A percentile compares a stretch with the other conserved stretches of the same genome.
phyloP scores from a whole-genome alignment of 2,329 filamentous ascomycete species.

The Colletotrichum tropicicola region DNA sequence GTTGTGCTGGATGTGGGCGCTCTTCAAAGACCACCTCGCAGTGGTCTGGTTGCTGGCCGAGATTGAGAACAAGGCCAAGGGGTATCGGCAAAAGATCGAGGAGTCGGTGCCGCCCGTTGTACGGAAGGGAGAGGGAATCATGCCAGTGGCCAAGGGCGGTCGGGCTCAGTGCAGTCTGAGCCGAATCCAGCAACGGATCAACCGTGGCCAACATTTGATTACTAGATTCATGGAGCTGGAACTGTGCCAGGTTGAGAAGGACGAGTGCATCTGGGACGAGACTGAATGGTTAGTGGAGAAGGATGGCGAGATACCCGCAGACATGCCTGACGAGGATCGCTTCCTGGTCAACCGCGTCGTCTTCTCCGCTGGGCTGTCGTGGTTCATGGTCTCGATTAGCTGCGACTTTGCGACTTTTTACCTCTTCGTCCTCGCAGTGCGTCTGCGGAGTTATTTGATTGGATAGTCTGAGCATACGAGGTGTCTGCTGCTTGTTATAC shows the following conservation, averaged over 20 bases:
- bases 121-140: conserved; percentile 3
- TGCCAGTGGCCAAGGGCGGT: neutral
- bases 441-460: neutral
- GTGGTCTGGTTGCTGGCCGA: conserved; percentile 11
- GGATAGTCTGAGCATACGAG: neutral
- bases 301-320: conserved; percentile 17
- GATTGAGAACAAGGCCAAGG: neutral
- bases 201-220: conserved; percentile 14
- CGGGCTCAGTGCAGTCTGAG: neutral
- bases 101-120: conserved; percentile 3
- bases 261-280: conserved; percentile 1
- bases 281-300: conserved; percentile 19
- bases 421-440: neutral
- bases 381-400: conserved; percentile 28
- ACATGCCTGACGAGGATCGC: conserved; percentile 1
- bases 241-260: neutral
- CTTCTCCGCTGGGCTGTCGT: conserved; percentile 23
- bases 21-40: conserved; percentile 6
- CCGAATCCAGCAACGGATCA: conserved; percentile 16
- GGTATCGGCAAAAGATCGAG: neutral
- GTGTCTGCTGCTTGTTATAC: neutral
- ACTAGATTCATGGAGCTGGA: conserved; percentile 15
- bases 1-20: conserved; percentile 18
- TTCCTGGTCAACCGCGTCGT: conserved; percentile 12
- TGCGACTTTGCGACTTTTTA: conserved; percentile 30